Evolutionary conservation across 108 stramenopile species (phyloP).

Genomic region (Nannochloropsis granulata): DNA sequence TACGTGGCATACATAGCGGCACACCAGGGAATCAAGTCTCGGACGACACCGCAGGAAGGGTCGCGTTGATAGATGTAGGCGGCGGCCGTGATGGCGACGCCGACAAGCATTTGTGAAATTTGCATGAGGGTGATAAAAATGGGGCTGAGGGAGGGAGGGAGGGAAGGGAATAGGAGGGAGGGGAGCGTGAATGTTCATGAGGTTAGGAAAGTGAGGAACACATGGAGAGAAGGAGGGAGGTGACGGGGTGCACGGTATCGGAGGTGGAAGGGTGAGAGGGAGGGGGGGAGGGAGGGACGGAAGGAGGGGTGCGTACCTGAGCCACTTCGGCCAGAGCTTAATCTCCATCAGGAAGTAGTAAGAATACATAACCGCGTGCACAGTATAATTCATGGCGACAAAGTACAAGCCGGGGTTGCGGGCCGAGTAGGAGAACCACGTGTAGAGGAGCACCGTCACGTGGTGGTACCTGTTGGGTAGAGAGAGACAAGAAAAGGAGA

Average conservation of each 20-base stretch:
- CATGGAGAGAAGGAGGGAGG: neutral
- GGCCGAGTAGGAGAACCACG: slow-evolving; percentile 44
- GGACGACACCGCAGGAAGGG: neutral
- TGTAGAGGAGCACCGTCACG: slow-evolving; percentile 47
- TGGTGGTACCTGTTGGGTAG: slow-evolving; percentile 37
- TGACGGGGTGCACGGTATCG: neutral
- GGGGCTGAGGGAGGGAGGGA: slow-evolving; percentile 2
- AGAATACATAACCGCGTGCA: slow-evolving; percentile 97
- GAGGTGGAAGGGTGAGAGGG: neutral
- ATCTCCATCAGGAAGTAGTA: slow-evolving; percentile 72
- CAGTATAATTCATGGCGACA: slow-evolving; percentile 88
- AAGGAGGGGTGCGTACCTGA: neutral
- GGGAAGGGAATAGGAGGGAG: neutral
- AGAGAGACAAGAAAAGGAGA: too few species aligned
- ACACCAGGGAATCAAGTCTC: neutral
- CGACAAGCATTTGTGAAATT: slow-evolving; percentile 42
- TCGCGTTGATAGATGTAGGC: neutral
- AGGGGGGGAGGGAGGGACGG: neutral
- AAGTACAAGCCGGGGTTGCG: slow-evolving; percentile 41
- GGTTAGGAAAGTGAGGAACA: too few species aligned
- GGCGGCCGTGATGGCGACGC: slow-evolving; percentile 4
- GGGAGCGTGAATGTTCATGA: neutral
- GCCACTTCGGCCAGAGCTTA: neutral
- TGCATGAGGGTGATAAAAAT: slow-evolving; percentile 35
- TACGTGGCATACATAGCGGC: neutral